phyloP scores from a whole-genome alignment of 192 early-diverging fungal species.

The Linnemannia elongata region DNA sequence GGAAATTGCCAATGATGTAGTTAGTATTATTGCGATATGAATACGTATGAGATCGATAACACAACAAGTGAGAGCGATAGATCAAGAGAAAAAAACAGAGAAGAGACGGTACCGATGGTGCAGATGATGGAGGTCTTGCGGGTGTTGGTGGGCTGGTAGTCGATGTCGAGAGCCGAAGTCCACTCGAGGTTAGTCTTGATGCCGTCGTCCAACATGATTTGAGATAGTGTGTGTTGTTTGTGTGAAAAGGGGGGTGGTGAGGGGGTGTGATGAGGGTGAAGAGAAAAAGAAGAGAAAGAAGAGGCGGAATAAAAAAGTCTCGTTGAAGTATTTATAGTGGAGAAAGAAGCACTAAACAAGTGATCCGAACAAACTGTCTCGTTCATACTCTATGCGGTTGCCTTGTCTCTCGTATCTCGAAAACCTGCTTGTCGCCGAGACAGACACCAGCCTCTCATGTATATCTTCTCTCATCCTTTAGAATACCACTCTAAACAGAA shows the following conservation, averaged over 20 bases:
- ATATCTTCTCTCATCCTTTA: not conserved
- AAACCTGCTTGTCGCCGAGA: conserved; percentile 2
- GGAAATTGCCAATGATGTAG: not conserved
- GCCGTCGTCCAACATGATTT: conserved; percentile 43
- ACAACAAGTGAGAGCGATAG: not conserved
- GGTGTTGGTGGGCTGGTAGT: conserved; percentile 65
- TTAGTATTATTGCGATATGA: not conserved
- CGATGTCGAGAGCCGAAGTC: conserved; percentile 77
- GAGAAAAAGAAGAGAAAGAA: not conserved
- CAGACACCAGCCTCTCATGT: not conserved
- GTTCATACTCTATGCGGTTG: not conserved
- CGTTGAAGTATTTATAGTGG: not conserved
- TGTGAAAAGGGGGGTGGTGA: not conserved
- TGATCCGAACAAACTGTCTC: not conserved
- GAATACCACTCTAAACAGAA: not conserved
- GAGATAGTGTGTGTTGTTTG: not conserved
- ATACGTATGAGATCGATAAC: not conserved
- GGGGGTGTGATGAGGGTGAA: not conserved
- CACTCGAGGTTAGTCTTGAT: conserved; percentile 79
- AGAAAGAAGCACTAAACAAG: not conserved
- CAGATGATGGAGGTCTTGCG: conserved; percentile 91
- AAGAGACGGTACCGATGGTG: conserved; percentile 71
- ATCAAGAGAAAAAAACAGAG: not conserved
- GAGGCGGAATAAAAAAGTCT: not conserved
- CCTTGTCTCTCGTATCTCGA: not conserved